Base-by-base conservation (phyloP, 805 yeast genomes). In the Saccharomyces paradoxus region DNA sequence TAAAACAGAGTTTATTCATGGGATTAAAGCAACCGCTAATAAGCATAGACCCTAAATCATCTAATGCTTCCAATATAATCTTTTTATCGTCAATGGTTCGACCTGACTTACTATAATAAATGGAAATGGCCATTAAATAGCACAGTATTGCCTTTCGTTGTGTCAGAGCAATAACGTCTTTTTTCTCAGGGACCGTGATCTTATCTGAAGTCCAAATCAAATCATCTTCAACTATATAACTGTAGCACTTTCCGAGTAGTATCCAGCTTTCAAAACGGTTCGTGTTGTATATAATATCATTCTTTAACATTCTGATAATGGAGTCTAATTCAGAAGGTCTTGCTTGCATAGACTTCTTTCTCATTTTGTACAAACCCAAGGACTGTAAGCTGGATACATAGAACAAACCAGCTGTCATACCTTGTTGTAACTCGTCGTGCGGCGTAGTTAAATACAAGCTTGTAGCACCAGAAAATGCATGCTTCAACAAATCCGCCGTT, bases 161-260 rank as follows among this genome's bases (percentile, higher is more conserved):
- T 2, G 80, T 64, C 5, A 77, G 69, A 0, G 90, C 89, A 0
- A 89, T 85, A 0, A 71, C 67, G 3, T 71, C 71, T 62, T 85
- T 85, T 57, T 83, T 77, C 5, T 86, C 94, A 0, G 75, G 64
- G 0, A 79, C 75, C 51, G 84, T 84, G 41, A 89, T 70, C 63
- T 87, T 87, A 62, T 91, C 97, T 0, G 96, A 83, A 0, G 92
- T 87, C 95, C 96, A 89, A n/a, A 88, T 82, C 54, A 94, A 70
- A 58, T 89, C 96, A 67, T 90, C 96, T 59, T 92, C 97, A 0
- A 86, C 96, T 46, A 87, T 72, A 55, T 76, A 83, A 0, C 90
- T 84, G 60, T 79, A 90, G 0, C 92, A 83, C 63, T 85, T 89
- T 0, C 95, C 96, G 13, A 94, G 67, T 1, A 89, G 76, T 46